Evolutionary conservation across 257 asterid genomes (phyloP), one percentile per base, ranked within the genome.

Genomic region (Pogostemon cablin): DNA sequence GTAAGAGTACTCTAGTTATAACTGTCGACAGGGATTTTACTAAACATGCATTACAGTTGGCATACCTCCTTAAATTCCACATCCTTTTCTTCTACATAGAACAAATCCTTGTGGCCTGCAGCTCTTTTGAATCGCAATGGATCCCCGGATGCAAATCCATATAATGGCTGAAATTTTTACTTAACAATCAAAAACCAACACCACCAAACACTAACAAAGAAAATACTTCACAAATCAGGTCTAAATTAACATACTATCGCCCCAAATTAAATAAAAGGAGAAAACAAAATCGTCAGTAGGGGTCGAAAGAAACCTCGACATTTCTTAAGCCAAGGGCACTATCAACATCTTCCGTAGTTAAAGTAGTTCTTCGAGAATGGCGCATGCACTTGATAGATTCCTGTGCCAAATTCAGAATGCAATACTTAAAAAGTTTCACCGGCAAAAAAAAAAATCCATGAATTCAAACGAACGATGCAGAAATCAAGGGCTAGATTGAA

Each of bases 361-460:
- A 86, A 70, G 95, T 86, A 64, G 98, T 89, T 77, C 98, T 87
- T 79, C 89, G 87, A 25, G 99, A 95, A 76, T 95, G 99, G 39
- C 99, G 87, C 98, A 91, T 95, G 82, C 97, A 95, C 76, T 95
- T 95, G 62, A 95, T 91, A 77, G 98, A 85, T 78, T 95, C 99
- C 99, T 95, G 83, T 3, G 73, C 53, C 78, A 58, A 69, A 72
- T 62, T 65, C 49, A 17, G 42, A 54, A 48, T 60, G 57, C 47
- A 11, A 50, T 25, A 50, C 55, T 38, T 37, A 52, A 3, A 44
- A 32, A 57, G 8, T 11, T 38, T 20, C 17, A n/a, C 49, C 8
- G 12, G 62, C 47, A 69, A 7, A 25, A 15, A 7, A 25, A 15
- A 11, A 54, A 60, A 25, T 25, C 35, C 15, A 67, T 42, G 35